Evolutionary conservation across 371 early-diverging fungal genomes (phyloP), one percentile per base, ranked within the genome.

Genomic region (Mortierella sp.): DNA sequence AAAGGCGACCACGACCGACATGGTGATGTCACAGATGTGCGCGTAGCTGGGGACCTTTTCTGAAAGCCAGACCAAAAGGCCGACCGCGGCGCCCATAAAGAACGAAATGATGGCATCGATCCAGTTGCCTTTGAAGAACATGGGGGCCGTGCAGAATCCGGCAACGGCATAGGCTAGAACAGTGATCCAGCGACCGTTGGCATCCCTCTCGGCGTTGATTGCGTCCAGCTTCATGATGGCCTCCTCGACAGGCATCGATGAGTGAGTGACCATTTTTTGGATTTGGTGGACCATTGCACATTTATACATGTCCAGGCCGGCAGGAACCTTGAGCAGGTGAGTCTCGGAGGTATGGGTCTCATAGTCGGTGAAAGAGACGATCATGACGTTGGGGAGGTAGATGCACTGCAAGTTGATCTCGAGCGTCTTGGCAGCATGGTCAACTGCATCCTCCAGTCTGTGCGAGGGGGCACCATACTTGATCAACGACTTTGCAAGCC

Each of bases 401-500:
- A 91, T 78, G 75, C 92, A 93, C 55, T 91, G 91, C 44, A 92
- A 89, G 78, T 93, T 90, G 42, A 95, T 87, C 52, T 92, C 93
- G 21, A 95, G 84, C 28, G 89, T 77, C 73, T 90, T 88, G 9
- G 92, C 89, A 2, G 94, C 91, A 70, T 88, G 89, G 60, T 90
- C 89, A 88, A 95, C 84, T 34, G 93, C 92, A 58, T 91, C 90
- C 85, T 95, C 95, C 34, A 96, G 91, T 8, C 96, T 91, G 77
- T 96, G 96, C 14, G 94, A 89, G 9, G 96, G 96, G 14, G 95
- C 94, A 14, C 96, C 96, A 74, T 93, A 94, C 65, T 90, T 89
- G 73, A 95, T 93, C 75, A 95, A 90, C 31, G 92, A 89, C 74
- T 94, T 92, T 26, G 94, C 93, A 26, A 94, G 84, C 74, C 94